A percentile compares a stretch with the other conserved stretches of the same genome.
Conservation (phyloP, 2,329 filamentous ascomycete species). For the Cadophora malorum region DNA sequence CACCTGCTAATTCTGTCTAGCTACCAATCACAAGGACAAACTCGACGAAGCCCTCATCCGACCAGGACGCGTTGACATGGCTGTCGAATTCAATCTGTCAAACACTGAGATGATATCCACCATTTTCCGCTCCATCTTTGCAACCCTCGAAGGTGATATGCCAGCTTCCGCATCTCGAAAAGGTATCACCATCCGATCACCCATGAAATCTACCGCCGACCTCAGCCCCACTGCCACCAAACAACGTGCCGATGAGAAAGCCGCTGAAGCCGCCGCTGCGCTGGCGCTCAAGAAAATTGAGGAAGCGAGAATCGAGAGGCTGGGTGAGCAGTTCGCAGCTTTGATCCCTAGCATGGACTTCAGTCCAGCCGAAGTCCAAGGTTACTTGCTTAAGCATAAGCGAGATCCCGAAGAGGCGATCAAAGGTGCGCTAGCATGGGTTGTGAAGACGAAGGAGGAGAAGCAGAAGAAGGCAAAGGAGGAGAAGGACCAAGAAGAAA, state of each 20-base stretch:
- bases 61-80: constrained; percentile 67
- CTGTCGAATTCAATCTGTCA: constrained; percentile 57
- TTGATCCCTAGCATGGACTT: constrained; percentile 59
- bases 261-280: constrained; percentile 15
- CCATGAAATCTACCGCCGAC: not conserved
- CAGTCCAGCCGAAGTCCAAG: constrained; percentile 69
- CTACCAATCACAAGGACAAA: constrained; percentile 68
- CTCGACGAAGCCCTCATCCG: constrained; percentile 67
- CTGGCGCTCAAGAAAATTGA: constrained; percentile 6
- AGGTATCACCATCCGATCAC: not conserved
- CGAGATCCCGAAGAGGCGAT: constrained; percentile 61
- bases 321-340: constrained; percentile 58
- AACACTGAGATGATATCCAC: constrained; percentile 40
- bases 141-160: constrained; percentile 47
- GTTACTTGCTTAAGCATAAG: constrained; percentile 68
- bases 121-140: constrained; percentile 45
- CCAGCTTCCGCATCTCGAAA: constrained; percentile 10
- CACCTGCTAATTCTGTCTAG: too few relatives aligned
- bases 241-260: constrained; percentile 21
- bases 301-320: constrained; percentile 42
- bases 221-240: not conserved
- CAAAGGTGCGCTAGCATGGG: constrained; percentile 60
- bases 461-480: constrained; percentile 48
- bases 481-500: constrained; percentile 39
- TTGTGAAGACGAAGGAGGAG: constrained; percentile 56